These are phyloP conservation scores for Backusella psychrophila DNA, from an alignment of 192 early-diverging fungal species.

Conservation along the genomic window DNA sequence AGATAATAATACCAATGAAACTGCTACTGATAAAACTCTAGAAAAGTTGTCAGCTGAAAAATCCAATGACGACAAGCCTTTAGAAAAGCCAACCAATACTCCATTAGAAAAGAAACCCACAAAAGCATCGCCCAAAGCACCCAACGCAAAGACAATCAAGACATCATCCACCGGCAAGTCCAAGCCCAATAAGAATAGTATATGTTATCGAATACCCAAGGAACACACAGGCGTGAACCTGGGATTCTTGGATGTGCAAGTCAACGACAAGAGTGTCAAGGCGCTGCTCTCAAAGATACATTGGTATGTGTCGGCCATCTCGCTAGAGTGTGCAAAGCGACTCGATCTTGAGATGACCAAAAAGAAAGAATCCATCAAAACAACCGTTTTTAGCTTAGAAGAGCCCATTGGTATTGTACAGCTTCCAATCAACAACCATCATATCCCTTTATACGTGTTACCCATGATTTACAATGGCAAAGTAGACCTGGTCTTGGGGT, in stretches of 20 bases:
- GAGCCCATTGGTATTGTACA: constrained; percentile 9
- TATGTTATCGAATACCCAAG: constrained; percentile 8
- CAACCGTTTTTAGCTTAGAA: not conserved
- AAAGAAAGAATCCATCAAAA: not conserved
- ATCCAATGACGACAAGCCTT: not conserved
- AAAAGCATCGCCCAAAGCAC: not conserved
- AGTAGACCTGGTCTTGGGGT: constrained; percentile 9
- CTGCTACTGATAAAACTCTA: not conserved
- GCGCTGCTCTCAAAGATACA: constrained; percentile 6
- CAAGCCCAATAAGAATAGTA: not conserved
- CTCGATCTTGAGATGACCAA: not conserved
- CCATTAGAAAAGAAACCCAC: not conserved
- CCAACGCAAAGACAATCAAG: not conserved
- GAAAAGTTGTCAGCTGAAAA: not conserved
- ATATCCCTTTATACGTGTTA: constrained; percentile 7
- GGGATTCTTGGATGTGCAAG: constrained; percentile 2
- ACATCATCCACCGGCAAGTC: not conserved
- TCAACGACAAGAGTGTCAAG: not conserved
- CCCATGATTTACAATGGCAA: constrained; percentile 17
- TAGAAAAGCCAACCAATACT: not conserved
- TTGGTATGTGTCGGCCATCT: constrained; percentile 12
- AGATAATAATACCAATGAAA: not conserved
- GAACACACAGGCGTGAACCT: constrained; percentile 10
- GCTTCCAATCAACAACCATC: not conserved
- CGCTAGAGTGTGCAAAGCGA: not conserved